Evolutionary conservation across 1,284 basidiomycete genomes (phyloP).

Genomic region (Puccinia coronata): DNA sequence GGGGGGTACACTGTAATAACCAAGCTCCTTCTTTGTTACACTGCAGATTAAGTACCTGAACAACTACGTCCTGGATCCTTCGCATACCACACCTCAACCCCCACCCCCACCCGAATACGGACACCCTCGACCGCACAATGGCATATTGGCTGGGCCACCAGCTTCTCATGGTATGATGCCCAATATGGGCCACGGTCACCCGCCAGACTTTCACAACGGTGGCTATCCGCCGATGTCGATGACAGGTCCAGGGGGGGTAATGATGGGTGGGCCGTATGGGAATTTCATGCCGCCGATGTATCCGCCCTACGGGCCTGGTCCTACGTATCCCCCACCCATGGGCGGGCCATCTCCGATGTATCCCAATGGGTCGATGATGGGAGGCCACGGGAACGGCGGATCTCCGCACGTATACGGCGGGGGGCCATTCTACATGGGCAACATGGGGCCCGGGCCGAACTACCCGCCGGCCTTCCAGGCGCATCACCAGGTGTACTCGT

Average conservation of each 20-base stretch:
- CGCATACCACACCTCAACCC: slow-evolving; percentile 71
- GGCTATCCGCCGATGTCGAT: slow-evolving; percentile 31
- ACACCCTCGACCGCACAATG: slow-evolving; percentile 19
- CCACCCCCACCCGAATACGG: slow-evolving; percentile 27
- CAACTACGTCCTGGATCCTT: slow-evolving; percentile 87
- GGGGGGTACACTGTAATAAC: background rate
- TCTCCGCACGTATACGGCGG: background rate
- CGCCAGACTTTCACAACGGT: slow-evolving; percentile 33
- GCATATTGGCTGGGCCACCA: background rate
- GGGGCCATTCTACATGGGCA: slow-evolving; percentile 38
- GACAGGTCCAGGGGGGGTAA: slow-evolving; percentile 14
- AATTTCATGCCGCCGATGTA: slow-evolving; percentile 32
- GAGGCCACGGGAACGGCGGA: slow-evolving; percentile 12
- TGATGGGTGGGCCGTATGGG: slow-evolving; percentile 35
- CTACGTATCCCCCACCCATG: slow-evolving; percentile 24
- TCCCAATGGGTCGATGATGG: slow-evolving; percentile 27
- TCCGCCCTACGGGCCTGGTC: slow-evolving; percentile 23
- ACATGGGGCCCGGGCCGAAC: slow-evolving; percentile 14
- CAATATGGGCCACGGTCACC: slow-evolving; percentile 9
- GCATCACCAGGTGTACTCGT: slow-evolving; percentile 33
- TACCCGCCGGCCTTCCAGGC: slow-evolving; percentile 29
- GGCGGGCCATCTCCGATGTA: slow-evolving; percentile 19
- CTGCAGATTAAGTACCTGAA: slow-evolving; percentile 80
- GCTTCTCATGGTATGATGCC: slow-evolving; percentile 42
- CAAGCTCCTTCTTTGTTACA: background rate